These are phyloP conservation scores for Tritrichomonas foetus DNA, from an alignment of 208 protist genomes.

Conservation along the genomic window DNA sequence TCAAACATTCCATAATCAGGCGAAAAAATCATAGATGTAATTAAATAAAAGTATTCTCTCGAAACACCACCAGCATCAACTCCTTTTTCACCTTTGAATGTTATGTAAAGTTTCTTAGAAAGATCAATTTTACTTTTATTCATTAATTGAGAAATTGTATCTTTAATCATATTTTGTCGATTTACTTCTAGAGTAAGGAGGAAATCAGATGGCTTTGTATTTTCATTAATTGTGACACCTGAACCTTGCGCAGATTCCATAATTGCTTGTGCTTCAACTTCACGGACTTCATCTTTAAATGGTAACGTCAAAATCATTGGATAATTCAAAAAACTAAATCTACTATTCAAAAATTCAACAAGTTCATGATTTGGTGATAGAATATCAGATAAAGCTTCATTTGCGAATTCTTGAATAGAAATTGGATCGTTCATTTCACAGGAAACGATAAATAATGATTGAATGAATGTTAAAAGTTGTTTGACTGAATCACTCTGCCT, in stretches of 20 bases:
- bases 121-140: slow-evolving; percentile 52
- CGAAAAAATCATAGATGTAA: slow-evolving; percentile 76
- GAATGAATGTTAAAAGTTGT: background rate
- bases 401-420: background rate
- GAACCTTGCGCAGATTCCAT: background rate
- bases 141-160: background rate
- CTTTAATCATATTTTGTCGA: background rate
- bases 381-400: background rate
- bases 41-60: slow-evolving; percentile 89
- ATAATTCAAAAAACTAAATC: too few relatives aligned
- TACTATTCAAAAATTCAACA: background rate
- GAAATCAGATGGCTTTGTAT: background rate
- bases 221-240: background rate
- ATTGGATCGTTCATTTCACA: background rate
- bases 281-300: background rate
- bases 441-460: background rate
- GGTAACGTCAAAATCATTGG: too few relatives aligned
- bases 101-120: slow-evolving; percentile 72
- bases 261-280: background rate
- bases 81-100: slow-evolving; percentile 78
- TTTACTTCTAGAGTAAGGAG: background rate
- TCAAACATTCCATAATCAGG: slow-evolving; percentile 78
- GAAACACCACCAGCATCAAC: slow-evolving; percentile 85
- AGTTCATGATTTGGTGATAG: background rate
- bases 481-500: background rate